Base-by-base conservation (phyloP, 371 early-diverging fungal species). In the Mucor sp. region DNA sequence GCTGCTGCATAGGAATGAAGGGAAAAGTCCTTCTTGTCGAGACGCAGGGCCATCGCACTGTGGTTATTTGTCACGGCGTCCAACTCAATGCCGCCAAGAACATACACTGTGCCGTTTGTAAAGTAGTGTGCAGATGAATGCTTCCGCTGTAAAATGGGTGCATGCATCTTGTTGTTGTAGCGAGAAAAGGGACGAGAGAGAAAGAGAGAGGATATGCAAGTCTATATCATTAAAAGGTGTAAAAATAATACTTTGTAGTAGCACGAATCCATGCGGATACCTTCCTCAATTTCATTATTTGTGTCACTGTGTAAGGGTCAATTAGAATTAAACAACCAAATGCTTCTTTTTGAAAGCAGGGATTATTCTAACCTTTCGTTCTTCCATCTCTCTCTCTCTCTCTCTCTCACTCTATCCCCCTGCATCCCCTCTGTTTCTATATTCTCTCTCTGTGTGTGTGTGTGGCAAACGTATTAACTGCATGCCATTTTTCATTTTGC, bases 41-140 rank as follows among this genome's bases (percentile, higher is more conserved):
- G 58, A 58, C 27, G 44, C 58, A 69, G 41, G 44, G 69, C 50
- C 32, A 66, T 57, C 63, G 35, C 48, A 63, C 41, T 62, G 47
- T 58, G n/a, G 19, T 21, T 47, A 8, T 21, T 28, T 11, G 32
- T 21, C 19, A 23, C 33, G 27, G 53, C 48, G 35, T 37, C 50
- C 14, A 25, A 19, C 28, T 53, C 60, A n/a, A 55, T 64, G 33
- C 69, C 69, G 27, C 69, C 69, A 59, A 69, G 44, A 60, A 69
- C 27, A 64, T 64, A 64, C 9, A 69, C 47, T 53, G 65, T 64
- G 27, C 65, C 65, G 19, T 64, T 69, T 56, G 48, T 25, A 50
- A 60, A 69, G 43, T 50, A 69, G 60, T 69, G 65, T 25, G 47
- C 69, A 43, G 69, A 64, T 33, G 60, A 69, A 33, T 64, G 27